A percentile compares a stretch with the other conserved stretches of the same genome.
These are phyloP conservation scores for Pythium dissotocum DNA, from an alignment of 352 stramenopile genomes.

Conservation along the genomic window DNA sequence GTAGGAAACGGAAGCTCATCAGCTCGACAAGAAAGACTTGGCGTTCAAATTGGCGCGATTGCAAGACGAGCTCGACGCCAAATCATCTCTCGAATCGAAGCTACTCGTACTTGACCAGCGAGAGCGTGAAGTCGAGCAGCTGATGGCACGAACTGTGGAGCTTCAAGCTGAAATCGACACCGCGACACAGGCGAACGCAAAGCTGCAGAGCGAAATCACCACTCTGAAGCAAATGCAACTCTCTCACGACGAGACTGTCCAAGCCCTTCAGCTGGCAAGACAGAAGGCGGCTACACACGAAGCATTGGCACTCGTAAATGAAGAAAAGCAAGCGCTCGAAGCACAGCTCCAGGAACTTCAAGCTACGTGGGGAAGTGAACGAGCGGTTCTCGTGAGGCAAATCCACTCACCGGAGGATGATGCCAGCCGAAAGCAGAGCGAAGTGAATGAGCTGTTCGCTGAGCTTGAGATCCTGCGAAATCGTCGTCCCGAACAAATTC, in stretches of 20 bases:
- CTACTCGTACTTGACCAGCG: conserved; percentile 26
- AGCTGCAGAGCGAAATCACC: conserved; percentile 34
- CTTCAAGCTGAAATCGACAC: conserved; percentile 39
- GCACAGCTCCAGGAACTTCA: conserved; percentile 33
- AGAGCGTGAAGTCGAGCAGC: conserved; percentile 44
- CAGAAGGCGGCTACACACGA: conserved; percentile 64
- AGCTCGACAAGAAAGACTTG: conserved; percentile 20
- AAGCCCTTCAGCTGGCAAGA: conserved; percentile 62
- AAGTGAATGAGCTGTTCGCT: background rate
- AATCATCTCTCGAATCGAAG: conserved; percentile 14
- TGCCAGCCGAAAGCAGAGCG: background rate
- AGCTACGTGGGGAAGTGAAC: conserved; percentile 17
- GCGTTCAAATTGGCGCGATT: background rate
- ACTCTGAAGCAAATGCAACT: conserved; percentile 37
- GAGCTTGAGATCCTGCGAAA: background rate
- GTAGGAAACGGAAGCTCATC: conserved; percentile 28
- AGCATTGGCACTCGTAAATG: conserved; percentile 51
- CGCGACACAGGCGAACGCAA: conserved; percentile 27
- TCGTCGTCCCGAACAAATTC: background rate
- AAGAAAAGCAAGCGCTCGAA: conserved; percentile 58
- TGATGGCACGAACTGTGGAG: conserved; percentile 49
- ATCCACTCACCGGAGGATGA: conserved; percentile 24
- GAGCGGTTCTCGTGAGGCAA: background rate
- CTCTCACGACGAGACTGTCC: conserved; percentile 76
- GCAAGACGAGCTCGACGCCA: conserved; percentile 15